Percentiles rank a stretch among this genome's conserved stretches.
These are phyloP conservation scores for Neoboletus brunneissimus DNA, from an alignment of 768 basidiomycete genomes.

Conservation along the genomic window DNA sequence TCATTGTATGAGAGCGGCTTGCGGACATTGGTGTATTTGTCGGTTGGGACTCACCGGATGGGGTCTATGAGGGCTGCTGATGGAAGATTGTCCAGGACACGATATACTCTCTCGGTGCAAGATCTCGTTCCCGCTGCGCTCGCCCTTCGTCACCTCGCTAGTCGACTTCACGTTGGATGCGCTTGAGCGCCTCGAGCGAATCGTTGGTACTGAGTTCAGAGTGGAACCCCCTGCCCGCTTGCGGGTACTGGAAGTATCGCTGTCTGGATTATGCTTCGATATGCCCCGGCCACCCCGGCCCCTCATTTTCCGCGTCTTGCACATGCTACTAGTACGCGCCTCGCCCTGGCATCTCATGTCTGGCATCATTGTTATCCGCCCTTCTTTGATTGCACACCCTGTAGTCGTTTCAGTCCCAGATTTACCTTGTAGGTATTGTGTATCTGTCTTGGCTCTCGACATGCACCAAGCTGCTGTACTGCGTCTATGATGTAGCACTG, in stretches of 20 bases:
- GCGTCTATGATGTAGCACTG: slow-evolving; percentile 33
- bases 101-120: not conserved
- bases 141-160: slow-evolving; percentile 37
- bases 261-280: slow-evolving; percentile 19
- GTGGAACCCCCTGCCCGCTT: slow-evolving; percentile 23
- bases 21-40: slow-evolving; percentile 23
- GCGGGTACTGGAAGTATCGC: slow-evolving; percentile 23
- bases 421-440: slow-evolving; percentile 32
- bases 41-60: slow-evolving; percentile 26
- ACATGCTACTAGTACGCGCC: slow-evolving; percentile 16
- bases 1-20: slow-evolving; percentile 37
- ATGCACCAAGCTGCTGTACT: slow-evolving; percentile 30
- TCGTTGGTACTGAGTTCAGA: slow-evolving; percentile 9
- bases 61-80: slow-evolving; percentile 26
- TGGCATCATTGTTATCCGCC: slow-evolving; percentile 21
- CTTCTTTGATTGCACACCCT: slow-evolving; percentile 23
- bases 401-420: slow-evolving; percentile 25
- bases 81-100: slow-evolving; percentile 22
- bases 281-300: slow-evolving; percentile 25
- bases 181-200: slow-evolving; percentile 25
- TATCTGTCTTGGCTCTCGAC: slow-evolving; percentile 29
- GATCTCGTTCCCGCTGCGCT: slow-evolving; percentile 17
- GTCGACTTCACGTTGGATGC: slow-evolving; percentile 30
- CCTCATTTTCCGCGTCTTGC: slow-evolving; percentile 13
- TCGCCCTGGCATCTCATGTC: slow-evolving; percentile 18